Conservation (phyloP, 2,329 filamentous ascomycete genomes). For the Ploettnerulaceae sp. region DNA sequence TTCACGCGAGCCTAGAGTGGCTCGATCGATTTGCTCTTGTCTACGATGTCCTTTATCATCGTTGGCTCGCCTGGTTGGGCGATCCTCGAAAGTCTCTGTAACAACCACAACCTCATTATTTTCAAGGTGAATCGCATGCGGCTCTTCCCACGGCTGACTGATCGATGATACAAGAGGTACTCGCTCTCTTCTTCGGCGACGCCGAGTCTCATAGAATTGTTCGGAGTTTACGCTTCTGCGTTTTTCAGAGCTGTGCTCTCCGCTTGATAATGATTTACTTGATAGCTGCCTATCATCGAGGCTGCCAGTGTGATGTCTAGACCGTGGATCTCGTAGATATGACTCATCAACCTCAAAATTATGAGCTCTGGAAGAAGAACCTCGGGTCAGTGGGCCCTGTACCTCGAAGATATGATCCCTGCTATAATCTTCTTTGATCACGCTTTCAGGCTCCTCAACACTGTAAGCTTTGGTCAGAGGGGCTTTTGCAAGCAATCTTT, state of each 20-base stretch:
- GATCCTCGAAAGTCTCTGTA: conserved; percentile 16
- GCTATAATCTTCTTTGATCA: background rate
- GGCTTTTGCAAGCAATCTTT: background rate
- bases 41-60: conserved; percentile 12
- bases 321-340: background rate
- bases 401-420: background rate
- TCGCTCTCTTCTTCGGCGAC: conserved; percentile 18
- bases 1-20: conserved; percentile 1
- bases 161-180: background rate
- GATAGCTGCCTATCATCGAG: too few relatives aligned
- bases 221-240: conserved; percentile 6
- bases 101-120: conserved; percentile 14
- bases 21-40: conserved; percentile 17
- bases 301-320: too few relatives aligned
- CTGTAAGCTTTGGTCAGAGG: conserved; percentile 1
- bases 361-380: background rate
- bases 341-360: background rate
- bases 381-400: background rate
- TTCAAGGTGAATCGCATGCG: conserved; percentile 10
- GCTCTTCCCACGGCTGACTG: conserved; percentile 7
- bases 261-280: background rate
- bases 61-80: conserved; percentile 6
- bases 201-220: conserved; percentile 10
- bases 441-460: conserved; percentile 5
- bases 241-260: conserved; percentile 13